Evolutionary conservation across 371 early-diverging fungal genomes (phyloP).

Genomic region (Chytridium lagenaria): DNA sequence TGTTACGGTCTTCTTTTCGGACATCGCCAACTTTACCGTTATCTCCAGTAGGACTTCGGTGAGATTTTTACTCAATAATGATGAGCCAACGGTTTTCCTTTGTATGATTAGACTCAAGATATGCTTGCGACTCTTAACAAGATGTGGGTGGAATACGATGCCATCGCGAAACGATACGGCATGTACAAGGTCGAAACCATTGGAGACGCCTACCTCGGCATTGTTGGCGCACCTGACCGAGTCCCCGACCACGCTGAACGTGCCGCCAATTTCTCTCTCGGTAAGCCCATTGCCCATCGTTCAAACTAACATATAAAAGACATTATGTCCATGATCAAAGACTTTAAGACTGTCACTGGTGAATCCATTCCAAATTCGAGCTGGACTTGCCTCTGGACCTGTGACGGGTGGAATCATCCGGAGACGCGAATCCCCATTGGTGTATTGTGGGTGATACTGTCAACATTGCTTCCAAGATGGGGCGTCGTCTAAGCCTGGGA

Average conservation of each 20-base stretch:
- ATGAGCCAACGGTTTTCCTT: not conserved
- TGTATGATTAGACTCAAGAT: slow-evolving; percentile 35
- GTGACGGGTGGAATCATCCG: slow-evolving; percentile 50
- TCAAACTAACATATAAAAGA: slow-evolving; percentile 23
- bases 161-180: slow-evolving; percentile 41
- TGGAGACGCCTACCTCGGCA: slow-evolving; percentile 51
- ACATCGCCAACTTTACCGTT: slow-evolving; percentile 46
- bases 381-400: slow-evolving; percentile 49
- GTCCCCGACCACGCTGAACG: slow-evolving; percentile 38
- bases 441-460: slow-evolving; percentile 56
- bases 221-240: slow-evolving; percentile 42
- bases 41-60: slow-evolving; percentile 32
- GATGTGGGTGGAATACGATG: slow-evolving; percentile 51
- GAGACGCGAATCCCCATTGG: slow-evolving; percentile 50
- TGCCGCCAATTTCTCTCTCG: slow-evolving; percentile 38
- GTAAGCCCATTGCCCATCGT: not conserved
- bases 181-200: slow-evolving; percentile 58
- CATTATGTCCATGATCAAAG: slow-evolving; percentile 43
- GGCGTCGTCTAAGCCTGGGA: slow-evolving; percentile 44
- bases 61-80: not conserved
- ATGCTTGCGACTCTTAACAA: slow-evolving; percentile 47
- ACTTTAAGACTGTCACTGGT: slow-evolving; percentile 41
- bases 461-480: slow-evolving; percentile 49
- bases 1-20: slow-evolving; percentile 51
- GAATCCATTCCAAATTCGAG: slow-evolving; percentile 45